A percentile compares a stretch with the other conserved stretches of the same genome.
phyloP scores from a whole-genome alignment of 495 filamentous ascomycete genomes.

The Amniculicola lignicola region DNA sequence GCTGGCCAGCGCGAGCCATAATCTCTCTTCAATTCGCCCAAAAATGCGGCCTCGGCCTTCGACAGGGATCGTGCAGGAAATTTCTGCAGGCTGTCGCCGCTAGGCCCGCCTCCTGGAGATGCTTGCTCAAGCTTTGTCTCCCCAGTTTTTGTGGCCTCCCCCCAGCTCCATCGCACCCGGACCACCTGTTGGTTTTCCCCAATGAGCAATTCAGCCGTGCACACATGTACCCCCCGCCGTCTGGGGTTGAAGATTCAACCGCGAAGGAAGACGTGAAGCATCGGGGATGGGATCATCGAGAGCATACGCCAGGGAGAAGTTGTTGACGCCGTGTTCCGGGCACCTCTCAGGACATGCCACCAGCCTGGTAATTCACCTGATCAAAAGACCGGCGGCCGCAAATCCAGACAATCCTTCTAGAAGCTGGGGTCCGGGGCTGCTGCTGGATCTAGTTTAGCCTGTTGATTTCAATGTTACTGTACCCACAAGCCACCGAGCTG shows the following conservation, averaged over 20 bases:
- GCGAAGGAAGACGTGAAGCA: too few relatives aligned
- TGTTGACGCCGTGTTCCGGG: not conserved
- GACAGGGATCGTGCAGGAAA: slow-evolving; percentile 12
- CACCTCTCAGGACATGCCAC: not conserved
- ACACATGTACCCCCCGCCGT: not conserved
- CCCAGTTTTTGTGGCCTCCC: slow-evolving; percentile 21
- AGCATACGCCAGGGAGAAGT: not conserved
- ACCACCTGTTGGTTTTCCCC: slow-evolving; percentile 24
- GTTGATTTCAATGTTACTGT: slow-evolving; percentile 30
- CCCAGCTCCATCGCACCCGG: slow-evolving; percentile 26
- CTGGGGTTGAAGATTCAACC: not conserved
- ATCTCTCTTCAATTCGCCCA: slow-evolving; percentile 31
- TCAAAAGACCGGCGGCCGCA: not conserved
- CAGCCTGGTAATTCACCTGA: slow-evolving; percentile 5
- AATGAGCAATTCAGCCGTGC: not conserved
- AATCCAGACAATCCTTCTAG: slow-evolving; percentile 26
- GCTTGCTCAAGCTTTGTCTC: slow-evolving; percentile 24
- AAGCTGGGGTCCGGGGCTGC: slow-evolving; percentile 29
- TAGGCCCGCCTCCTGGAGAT: slow-evolving; percentile 8
- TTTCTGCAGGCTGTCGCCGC: slow-evolving; percentile 20
- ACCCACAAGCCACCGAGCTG: slow-evolving; percentile 33
- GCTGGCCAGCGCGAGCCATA: slow-evolving; percentile 9
- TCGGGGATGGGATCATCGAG: not conserved
- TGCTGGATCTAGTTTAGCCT: slow-evolving; percentile 14
- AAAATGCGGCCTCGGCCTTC: slow-evolving; percentile 21